Evolutionary conservation across 2,329 filamentous ascomycete species (phyloP), one percentile per base, ranked within the genome.

Genomic region (Chaetomium olivaceum): DNA sequence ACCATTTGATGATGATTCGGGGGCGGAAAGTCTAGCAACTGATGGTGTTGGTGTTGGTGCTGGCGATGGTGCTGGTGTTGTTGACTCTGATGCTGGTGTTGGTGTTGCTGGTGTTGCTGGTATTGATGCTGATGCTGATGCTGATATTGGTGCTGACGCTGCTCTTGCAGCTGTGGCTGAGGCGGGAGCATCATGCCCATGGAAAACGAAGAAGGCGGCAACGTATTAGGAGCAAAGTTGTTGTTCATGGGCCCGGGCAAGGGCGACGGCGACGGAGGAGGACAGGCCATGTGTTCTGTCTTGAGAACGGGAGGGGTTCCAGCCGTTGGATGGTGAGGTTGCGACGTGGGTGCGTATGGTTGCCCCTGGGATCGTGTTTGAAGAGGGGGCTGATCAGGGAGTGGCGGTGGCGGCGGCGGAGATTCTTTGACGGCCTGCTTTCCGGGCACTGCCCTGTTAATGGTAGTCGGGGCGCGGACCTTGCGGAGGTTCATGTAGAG

Each of bases 401-500:
- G 68, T n/a, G 57, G 66, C 39, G 36, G 36, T 33, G 36, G 36
- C 5, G 71, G 67, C n/a, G 69, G 70, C n/a, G 59, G 71, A 67
- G 62, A 67, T 68, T 76, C 67, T 71, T 73, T 74, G 33, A 79
- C 74, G 8, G 78, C 78, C 48, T 78, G 74, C 58, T 75, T 72
- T 59, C 74, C 73, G 0, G 76, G 76, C 2, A 77, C 73, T 0
- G 80, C 80, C 14, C 74, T 76, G 9, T 77, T 73, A 67, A 82
- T 80, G 51, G 75, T 76, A 4, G 76, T 81, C 0, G 86, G 84
- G 0, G 83, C 83, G 19, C 85, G 79, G 73, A 85, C 80, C 67
- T 85, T 85, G 48, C 88, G 82, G 77, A 88, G 82, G 27, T 78
- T 79, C 71, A 84, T 81, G 71, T 89, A 91, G 3, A 85, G 78